Evolutionary conservation across 176 grass and related monocot genomes (phyloP).

Genomic region (Juncus effusus): DNA sequence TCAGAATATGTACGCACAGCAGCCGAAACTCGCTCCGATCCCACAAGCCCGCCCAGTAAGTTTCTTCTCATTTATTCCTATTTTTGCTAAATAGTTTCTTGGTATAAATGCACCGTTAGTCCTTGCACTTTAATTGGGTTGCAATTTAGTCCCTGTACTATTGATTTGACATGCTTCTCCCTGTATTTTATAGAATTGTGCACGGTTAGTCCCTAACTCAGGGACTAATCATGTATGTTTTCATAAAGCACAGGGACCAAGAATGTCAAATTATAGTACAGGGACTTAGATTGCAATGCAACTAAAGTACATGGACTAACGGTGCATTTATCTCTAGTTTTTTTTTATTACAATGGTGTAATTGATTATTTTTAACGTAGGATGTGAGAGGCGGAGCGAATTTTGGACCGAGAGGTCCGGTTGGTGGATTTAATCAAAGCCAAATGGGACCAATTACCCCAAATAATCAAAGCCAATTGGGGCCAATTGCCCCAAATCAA

Average conservation of each 20-base stretch:
- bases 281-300: neutral
- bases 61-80: neutral
- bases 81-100: neutral
- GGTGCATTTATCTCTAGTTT: neutral
- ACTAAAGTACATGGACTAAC: too few species aligned
- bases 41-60: conserved; percentile 47
- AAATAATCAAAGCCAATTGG: too few species aligned
- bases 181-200: neutral
- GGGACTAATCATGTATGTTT: too few species aligned
- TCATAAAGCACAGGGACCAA: too few species aligned
- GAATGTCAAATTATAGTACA: neutral
- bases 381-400: conserved; percentile 45
- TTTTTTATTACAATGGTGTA: conserved; percentile 21
- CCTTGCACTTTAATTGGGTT: neutral
- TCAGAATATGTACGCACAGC: conserved; percentile 46
- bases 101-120: neutral
- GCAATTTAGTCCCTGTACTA: neutral
- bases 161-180: neutral
- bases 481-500: conserved; percentile 33
- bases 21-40: conserved; percentile 61
- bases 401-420: conserved; percentile 42
- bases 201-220: too few species aligned
- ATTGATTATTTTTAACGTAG: conserved; percentile 36
- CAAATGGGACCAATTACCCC: conserved; percentile 33
- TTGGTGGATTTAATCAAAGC: conserved; percentile 46